Evolutionary conservation across 73 alveolate species (phyloP).

Genomic region (Paraurostyla sp.): DNA sequence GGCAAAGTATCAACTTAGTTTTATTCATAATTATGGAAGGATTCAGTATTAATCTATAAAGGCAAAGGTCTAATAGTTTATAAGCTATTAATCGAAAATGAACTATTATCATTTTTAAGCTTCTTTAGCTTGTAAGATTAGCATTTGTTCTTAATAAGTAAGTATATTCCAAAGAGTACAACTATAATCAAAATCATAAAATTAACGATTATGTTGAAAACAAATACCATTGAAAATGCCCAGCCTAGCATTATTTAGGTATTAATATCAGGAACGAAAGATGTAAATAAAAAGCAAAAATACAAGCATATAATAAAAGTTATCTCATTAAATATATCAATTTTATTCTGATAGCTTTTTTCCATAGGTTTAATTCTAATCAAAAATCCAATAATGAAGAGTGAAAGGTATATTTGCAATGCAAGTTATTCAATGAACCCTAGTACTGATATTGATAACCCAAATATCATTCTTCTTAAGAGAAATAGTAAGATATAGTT

Average conservation of each 20-base stretch:
- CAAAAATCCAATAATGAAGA: not conserved
- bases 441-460: not conserved
- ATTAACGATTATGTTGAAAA: not conserved
- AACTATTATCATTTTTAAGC: too few species aligned
- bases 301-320: constrained; percentile 15
- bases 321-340: constrained; percentile 19
- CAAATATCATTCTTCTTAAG: not conserved
- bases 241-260: not conserved
- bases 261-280: not conserved
- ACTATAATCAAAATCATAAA: not conserved
- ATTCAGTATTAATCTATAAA: too few species aligned
- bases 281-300: constrained; percentile 35
- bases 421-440: not conserved
- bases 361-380: constrained; percentile 20
- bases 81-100: too few species aligned
- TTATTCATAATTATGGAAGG: too few species aligned
- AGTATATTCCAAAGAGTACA: not conserved
- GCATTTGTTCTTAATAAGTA: too few species aligned
- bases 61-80: too few species aligned
- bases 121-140: too few species aligned
- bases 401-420: not conserved
- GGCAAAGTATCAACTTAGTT: too few species aligned
- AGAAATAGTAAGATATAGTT: not conserved
- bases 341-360: not conserved
- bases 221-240: not conserved